Percentiles rank a stretch among this genome's conserved stretches.
Conservation (phyloP, 495 filamentous ascomycete species). For the Haplographium delicatum region DNA sequence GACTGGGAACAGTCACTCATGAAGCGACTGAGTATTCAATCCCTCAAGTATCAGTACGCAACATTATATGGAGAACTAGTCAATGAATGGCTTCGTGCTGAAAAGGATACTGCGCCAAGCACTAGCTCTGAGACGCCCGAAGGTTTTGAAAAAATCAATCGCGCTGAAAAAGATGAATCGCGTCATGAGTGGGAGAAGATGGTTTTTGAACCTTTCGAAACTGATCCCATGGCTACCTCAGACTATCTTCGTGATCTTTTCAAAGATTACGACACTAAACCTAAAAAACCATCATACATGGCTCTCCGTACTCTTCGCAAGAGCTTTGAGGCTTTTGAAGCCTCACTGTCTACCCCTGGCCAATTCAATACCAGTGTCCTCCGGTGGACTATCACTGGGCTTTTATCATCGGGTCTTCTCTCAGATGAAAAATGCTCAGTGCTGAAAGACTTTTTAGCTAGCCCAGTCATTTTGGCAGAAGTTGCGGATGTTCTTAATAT, state of each 20-base stretch:
- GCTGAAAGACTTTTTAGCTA: constrained; percentile 54
- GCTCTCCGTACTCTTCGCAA: constrained; percentile 40
- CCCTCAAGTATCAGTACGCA: constrained; percentile 55
- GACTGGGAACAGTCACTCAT: constrained; percentile 46
- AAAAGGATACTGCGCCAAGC: constrained; percentile 10
- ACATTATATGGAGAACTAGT: constrained; percentile 56
- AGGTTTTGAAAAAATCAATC: constrained; percentile 39
- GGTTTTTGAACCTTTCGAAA: constrained; percentile 48
- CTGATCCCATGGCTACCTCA: constrained; percentile 40
- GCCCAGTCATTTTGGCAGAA: constrained; percentile 50
- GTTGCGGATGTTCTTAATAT: constrained; percentile 65
- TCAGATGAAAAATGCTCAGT: constrained; percentile 53
- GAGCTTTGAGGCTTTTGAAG: constrained; percentile 41
- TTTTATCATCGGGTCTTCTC: constrained; percentile 52
- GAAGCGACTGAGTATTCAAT: constrained; percentile 43
- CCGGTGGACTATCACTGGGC: constrained; percentile 46
- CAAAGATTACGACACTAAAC: constrained; percentile 29
- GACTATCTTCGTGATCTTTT: constrained; percentile 52
- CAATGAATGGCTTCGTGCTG: constrained; percentile 52
- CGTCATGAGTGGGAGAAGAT: constrained; percentile 49
- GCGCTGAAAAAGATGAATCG: constrained; percentile 42
- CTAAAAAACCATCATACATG: constrained; percentile 28
- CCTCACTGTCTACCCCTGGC: constrained; percentile 28
- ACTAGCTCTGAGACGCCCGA: constrained; percentile 27
- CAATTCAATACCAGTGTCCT: constrained; percentile 40